A percentile compares a stretch with the other conserved stretches of the same genome.
Evolutionary conservation across 2,329 filamentous ascomycete genomes (phyloP).

Genomic region (Pyricularia grisea): DNA sequence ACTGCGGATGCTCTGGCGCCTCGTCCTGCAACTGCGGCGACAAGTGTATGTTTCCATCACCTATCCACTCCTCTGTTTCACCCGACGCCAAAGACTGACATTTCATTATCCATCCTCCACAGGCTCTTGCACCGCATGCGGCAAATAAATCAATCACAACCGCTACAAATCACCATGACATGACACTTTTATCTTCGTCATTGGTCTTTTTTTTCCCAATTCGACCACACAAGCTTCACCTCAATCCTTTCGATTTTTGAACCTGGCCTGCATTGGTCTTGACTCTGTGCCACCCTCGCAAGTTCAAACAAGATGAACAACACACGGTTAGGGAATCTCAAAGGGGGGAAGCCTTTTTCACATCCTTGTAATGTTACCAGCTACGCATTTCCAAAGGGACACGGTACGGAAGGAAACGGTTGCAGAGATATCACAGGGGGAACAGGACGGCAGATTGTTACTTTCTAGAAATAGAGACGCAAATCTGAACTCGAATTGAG

Average conservation of each 20-base stretch:
- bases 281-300: not conserved
- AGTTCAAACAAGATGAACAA: not conserved
- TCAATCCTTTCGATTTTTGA: not conserved
- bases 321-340: not conserved
- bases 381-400: not conserved
- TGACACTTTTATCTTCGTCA: not conserved
- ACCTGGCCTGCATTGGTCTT: not conserved
- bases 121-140: conserved; percentile 3
- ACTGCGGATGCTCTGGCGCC: conserved; percentile 4
- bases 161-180: not conserved
- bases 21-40: conserved; percentile 3
- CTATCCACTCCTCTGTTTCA: not conserved
- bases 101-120: not conserved
- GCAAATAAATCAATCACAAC: conserved; percentile 3
- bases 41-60: not conserved
- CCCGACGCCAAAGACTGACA: not conserved
- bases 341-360: not conserved
- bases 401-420: not conserved
- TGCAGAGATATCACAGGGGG: not conserved
- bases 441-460: not conserved
- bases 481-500: not conserved
- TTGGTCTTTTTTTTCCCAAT: not conserved
- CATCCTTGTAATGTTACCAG: not conserved
- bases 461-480: not conserved
- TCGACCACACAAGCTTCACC: not conserved